Conservation (phyloP, 441 rosid genomes). For the Melastoma candidum region DNA sequence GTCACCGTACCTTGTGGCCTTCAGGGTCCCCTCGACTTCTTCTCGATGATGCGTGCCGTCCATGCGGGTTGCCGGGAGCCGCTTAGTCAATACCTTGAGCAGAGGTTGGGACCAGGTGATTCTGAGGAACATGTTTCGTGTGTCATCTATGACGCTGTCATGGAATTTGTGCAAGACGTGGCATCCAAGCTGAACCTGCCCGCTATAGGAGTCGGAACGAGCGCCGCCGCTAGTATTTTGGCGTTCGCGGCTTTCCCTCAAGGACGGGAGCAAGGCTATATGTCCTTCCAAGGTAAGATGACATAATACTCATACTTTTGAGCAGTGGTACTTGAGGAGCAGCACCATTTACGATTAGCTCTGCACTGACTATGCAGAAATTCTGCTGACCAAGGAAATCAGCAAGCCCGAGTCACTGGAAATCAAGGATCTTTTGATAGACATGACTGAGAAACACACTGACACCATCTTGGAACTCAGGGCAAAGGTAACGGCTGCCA, state of each 20-base stretch:
- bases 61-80: conserved; percentile 11
- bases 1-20: conserved; percentile 5
- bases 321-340: neutral
- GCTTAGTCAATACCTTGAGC: conserved; percentile 17
- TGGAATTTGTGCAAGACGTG: conserved; percentile 31
- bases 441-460: neutral
- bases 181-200: conserved; percentile 29
- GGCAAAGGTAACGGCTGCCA: neutral
- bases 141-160: conserved; percentile 37
- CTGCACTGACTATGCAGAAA: neutral
- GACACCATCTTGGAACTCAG: conserved; percentile 10
- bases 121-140: conserved; percentile 16
- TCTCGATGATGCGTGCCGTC: neutral
- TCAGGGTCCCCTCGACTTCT: conserved; percentile 1
- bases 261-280: conserved; percentile 14
- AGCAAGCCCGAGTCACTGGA: too few species aligned
- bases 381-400: too few species aligned
- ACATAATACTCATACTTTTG: neutral
- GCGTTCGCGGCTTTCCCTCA: conserved; percentile 10
- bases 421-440: neutral
- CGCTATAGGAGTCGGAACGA: conserved; percentile 30
- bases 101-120: conserved; percentile 11
- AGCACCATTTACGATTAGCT: neutral
- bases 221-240: conserved; percentile 17
- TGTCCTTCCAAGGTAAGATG: conserved; percentile 18